Percentiles rank a stretch among this genome's conserved stretches.
phyloP scores from a whole-genome alignment of 768 basidiomycete species.

The Tulasnella sp. region DNA sequence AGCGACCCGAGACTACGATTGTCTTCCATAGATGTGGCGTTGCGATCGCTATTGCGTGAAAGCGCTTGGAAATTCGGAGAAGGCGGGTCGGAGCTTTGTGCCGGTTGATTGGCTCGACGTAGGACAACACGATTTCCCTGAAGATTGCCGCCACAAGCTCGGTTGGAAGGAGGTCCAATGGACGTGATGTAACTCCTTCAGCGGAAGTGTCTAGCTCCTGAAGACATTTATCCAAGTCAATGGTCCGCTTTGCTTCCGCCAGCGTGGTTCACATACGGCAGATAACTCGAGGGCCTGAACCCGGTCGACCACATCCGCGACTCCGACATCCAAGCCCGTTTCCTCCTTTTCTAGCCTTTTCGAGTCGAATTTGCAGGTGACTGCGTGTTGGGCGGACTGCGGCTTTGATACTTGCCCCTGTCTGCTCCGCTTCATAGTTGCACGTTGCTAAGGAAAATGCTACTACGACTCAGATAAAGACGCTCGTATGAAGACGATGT shows the following conservation, averaged over 20 bases:
- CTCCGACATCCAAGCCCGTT: not conserved
- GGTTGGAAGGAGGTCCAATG: not conserved
- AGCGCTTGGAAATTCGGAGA: not conserved
- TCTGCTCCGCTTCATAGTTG: not conserved
- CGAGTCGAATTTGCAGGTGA: not conserved
- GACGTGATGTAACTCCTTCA: not conserved
- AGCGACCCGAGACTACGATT: not conserved
- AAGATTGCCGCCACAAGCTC: not conserved
- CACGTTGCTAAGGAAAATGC: not conserved
- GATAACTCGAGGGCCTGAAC: not conserved
- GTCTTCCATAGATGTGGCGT: slow-evolving; percentile 7
- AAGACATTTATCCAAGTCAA: not conserved
- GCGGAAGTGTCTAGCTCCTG: not conserved
- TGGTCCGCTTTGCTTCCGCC: not conserved
- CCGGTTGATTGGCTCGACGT: not conserved
- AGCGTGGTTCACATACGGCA: not conserved
- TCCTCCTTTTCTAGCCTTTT: not conserved
- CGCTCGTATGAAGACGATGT: not conserved
- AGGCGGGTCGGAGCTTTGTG: not conserved
- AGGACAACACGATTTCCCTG: not conserved
- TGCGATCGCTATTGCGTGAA: not conserved
- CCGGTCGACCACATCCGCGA: not conserved
- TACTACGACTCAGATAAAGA: not conserved
- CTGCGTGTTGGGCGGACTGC: not conserved
- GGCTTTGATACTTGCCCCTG: not conserved